Conservation (phyloP, 768 basidiomycete species). For the Podaxis sp. region DNA sequence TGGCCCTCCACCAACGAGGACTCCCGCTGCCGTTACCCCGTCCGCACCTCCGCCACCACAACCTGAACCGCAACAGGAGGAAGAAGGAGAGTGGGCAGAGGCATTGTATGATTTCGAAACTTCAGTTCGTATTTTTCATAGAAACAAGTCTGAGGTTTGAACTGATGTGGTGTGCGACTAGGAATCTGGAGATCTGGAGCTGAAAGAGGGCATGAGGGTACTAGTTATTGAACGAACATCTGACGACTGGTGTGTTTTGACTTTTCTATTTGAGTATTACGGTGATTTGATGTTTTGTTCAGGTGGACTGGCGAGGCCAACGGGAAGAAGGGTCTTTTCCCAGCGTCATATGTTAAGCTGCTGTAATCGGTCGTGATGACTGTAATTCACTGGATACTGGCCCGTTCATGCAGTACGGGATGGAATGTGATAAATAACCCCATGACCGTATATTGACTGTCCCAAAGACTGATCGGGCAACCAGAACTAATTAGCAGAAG, state of each 20-base stretch:
- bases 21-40: slow-evolving; percentile 24
- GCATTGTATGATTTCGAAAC: slow-evolving; percentile 76
- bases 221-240: slow-evolving; percentile 65
- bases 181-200: slow-evolving; percentile 68
- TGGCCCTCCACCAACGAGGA: slow-evolving; percentile 53
- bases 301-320: slow-evolving; percentile 72
- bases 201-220: slow-evolving; percentile 59
- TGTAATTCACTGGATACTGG: neutral
- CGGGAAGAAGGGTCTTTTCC: slow-evolving; percentile 60
- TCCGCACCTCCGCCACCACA: slow-evolving; percentile 30
- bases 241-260: slow-evolving; percentile 66
- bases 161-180: slow-evolving; percentile 26
- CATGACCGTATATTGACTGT: neutral
- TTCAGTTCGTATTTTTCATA: slow-evolving; percentile 37
- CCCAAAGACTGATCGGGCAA: neutral
- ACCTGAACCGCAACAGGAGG: slow-evolving; percentile 36
- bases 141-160: neutral
- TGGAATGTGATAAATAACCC: neutral
- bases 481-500: neutral
- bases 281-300: slow-evolving; percentile 17
- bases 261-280: neutral
- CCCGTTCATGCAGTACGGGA: neutral
- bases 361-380: slow-evolving; percentile 32
- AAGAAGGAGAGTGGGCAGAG: slow-evolving; percentile 72
- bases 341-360: slow-evolving; percentile 68